Conservation (phyloP, 2,329 filamentous ascomycete species). For the Cryphonectria japonica region DNA sequence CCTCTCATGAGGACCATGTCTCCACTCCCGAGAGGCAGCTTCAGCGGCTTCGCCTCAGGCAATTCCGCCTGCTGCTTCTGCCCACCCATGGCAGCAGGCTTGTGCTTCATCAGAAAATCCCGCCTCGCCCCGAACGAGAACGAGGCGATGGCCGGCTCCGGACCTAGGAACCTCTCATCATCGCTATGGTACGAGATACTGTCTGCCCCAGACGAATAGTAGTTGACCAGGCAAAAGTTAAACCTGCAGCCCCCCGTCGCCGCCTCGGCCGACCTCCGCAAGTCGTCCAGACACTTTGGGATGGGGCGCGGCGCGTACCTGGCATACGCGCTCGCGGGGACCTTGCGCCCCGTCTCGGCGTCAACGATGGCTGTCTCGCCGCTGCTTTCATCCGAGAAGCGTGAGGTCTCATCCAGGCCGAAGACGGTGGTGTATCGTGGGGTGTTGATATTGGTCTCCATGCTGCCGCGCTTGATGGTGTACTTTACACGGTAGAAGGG, state of each 20-base stretch:
- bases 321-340: constrained; percentile 56
- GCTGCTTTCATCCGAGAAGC: constrained; percentile 48
- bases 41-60: constrained; percentile 48
- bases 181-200: constrained; percentile 82
- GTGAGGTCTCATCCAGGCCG: constrained; percentile 64
- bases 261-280: constrained; percentile 66
- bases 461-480: constrained; percentile 67
- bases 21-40: constrained; percentile 63
- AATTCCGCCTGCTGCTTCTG: constrained; percentile 26
- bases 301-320: constrained; percentile 69
- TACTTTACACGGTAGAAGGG: constrained; percentile 80
- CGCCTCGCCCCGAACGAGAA: constrained; percentile 72
- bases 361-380: constrained; percentile 47
- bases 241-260: constrained; percentile 67
- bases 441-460: constrained; percentile 63
- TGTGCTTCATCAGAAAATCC: constrained; percentile 82
- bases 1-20: constrained; percentile 83
- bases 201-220: constrained; percentile 77
- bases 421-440: constrained; percentile 62
- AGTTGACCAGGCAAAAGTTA: constrained; percentile 83
- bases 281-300: constrained; percentile 67
- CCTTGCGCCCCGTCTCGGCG: constrained; percentile 45
- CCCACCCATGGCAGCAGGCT: constrained; percentile 52
- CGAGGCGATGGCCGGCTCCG: constrained; percentile 72
- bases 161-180: constrained; percentile 76